Percentiles rank a stretch among this genome's conserved stretches.
These are phyloP conservation scores for Scopulariopsis brevicaulis DNA, from an alignment of 2,329 filamentous ascomycete species.

Conservation along the genomic window DNA sequence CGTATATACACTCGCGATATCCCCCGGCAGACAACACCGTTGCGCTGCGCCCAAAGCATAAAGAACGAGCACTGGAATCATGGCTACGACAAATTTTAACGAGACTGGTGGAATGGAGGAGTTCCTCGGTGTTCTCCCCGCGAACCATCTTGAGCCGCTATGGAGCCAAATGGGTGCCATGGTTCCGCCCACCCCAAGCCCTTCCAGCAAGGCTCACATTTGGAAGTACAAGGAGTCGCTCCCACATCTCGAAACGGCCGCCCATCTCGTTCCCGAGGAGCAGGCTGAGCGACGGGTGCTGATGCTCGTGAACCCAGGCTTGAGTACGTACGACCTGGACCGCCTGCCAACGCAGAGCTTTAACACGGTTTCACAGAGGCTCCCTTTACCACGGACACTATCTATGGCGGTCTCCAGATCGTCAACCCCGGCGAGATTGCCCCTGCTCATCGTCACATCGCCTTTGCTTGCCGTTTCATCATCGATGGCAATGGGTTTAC, in stretches of 20 bases:
- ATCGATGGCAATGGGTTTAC: conserved; percentile 47
- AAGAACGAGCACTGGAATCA: too few species aligned
- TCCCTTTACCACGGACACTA: conserved; percentile 44
- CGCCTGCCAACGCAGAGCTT: not conserved
- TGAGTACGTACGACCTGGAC: conserved; percentile 10
- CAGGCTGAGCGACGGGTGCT: conserved; percentile 27
- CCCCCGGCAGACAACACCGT: too few species aligned
- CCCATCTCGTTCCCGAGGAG: conserved; percentile 22
- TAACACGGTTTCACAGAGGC: conserved; percentile 20
- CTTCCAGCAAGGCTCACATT: conserved; percentile 24
- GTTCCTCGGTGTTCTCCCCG: conserved; percentile 14
- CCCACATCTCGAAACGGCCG: conserved; percentile 21
- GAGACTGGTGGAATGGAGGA: too few species aligned
- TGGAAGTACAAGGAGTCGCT: conserved; percentile 24
- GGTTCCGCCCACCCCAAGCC: conserved; percentile 33
- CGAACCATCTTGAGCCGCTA: conserved; percentile 24
- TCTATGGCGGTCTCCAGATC: conserved; percentile 45
- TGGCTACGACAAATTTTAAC: too few species aligned
- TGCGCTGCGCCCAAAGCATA: too few species aligned
- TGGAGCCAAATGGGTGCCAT: conserved; percentile 36
- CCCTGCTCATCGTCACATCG: conserved; percentile 42
- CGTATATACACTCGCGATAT: too few species aligned
- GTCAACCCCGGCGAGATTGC: conserved; percentile 44
- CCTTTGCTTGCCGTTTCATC: conserved; percentile 45
- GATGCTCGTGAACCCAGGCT: conserved; percentile 27